Evolutionary conservation across 176 grass and related monocot genomes (phyloP).

Genomic region (Eremochloa ophiuroides): DNA sequence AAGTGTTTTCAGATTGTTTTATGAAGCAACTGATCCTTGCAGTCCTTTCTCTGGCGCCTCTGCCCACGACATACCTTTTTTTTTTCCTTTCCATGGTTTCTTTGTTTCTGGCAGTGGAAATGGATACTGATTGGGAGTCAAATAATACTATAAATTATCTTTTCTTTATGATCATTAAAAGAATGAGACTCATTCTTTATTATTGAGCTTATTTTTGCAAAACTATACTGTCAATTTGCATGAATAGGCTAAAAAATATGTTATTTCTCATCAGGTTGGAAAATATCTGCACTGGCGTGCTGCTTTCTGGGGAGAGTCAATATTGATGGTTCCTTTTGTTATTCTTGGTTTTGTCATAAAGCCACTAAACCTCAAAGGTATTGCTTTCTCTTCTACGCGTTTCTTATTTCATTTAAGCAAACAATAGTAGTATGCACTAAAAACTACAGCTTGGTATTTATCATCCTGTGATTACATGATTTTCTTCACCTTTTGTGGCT

Average conservation of each 20-base stretch:
- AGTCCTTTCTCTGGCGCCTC: background rate
- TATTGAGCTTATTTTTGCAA: background rate
- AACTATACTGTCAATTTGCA: background rate
- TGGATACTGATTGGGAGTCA: background rate
- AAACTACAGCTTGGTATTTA: background rate
- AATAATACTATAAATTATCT: background rate
- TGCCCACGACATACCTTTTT: background rate
- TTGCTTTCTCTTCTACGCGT: background rate
- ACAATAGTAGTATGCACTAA: background rate
- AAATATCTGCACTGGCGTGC: constrained; percentile 72
- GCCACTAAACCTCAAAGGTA: constrained; percentile 91
- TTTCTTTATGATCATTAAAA: background rate
- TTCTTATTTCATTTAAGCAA: constrained; percentile 8
- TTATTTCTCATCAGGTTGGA: constrained; percentile 56
- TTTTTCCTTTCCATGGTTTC: background rate
- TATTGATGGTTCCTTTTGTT: constrained; percentile 99
- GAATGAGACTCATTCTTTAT: background rate
- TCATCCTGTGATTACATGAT: background rate
- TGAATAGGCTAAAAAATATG: background rate
- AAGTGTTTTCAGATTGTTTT: constrained; percentile 3
- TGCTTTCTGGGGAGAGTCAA: constrained; percentile 95
- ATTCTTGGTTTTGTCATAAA: constrained; percentile 92
- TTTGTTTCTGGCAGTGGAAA: background rate
- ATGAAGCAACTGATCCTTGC: background rate
- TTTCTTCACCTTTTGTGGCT: background rate